Evolutionary conservation across 169 alveolate genomes (phyloP), one percentile per base, ranked within the genome.

Genomic region (Theileria sp.): DNA sequence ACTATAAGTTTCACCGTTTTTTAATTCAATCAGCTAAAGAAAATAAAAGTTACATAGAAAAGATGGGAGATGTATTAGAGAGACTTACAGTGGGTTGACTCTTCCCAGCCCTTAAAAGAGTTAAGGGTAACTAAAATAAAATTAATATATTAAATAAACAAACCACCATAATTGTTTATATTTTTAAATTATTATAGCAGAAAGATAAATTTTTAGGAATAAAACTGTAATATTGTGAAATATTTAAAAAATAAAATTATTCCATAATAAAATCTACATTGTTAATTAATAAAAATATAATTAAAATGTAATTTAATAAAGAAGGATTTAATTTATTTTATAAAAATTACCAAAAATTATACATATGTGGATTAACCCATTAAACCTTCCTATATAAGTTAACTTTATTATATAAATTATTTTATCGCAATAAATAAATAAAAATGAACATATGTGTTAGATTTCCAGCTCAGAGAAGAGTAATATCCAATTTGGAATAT

Each of bases 1-100:
- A 26, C 95, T 89, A 75, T 92, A 93, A 4, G 96, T 93, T 77
- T 93, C 96, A 28, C 96, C 96, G 75, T 87, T 93, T 61, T 93
- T 93, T 50, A 93, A 82, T 67, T 93, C 96, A 56, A 93, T 91
- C 82, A 93, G 80, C 96, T 93, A 87, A 60, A n/a, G 54, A 51
- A 9, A 9, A n/a, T 49, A n/a, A 23, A 23, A 12, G 13, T 10
- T 61, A 61, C 30, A 38, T n/a, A 50, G 1, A 72, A 66, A 36
- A 49, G 44, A 15, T 8, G 34, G 44, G 49, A n/a, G 34, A 32
- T 12, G 50, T n/a, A 38, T 34, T 26, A 49, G 49, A 19, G 9
- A 50, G 68, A 84, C 94, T 85, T 92, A 93, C 96, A 86, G 92
- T 85, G 26, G 96, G 95, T 56, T 92, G 94, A 32, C 91, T 87